Base-by-base conservation (phyloP, 768 basidiomycete genomes). In the Dendrothele bispora region DNA sequence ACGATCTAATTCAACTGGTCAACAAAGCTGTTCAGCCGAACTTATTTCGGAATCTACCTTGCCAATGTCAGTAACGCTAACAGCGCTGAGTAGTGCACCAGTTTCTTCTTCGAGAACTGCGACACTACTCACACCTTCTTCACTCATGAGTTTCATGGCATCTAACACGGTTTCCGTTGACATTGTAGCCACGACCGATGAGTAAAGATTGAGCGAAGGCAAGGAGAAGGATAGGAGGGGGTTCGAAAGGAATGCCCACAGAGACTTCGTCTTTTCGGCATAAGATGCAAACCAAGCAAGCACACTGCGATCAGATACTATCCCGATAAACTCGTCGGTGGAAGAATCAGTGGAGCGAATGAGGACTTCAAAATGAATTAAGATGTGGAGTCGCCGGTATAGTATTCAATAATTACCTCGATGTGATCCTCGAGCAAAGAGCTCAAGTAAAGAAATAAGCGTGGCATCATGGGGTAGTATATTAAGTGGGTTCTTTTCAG, bases 101-200 rank as follows among this genome's bases (percentile, higher is more conserved):
- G 62, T 72, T 25, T 80, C 82, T 39, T 84, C 83, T 38, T 88
- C 85, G 4, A 88, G 61, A 4, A 91, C 84, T 14, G 89, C 90
- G 37, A 91, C 73, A 55, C 86, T 90, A 59, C 88, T 90, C 21
- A 92, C 88, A 20, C 90, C 90, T 58, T 86, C 79, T 51, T 89
- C 87, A 56, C 87, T 89, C 89, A 92, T 91, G 24, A 87, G 70
- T 50, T 74, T 80, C 90, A 92, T 92, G 5, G 88, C 88, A 61
- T 89, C 85, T 41, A 91, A 68, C 21, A 91, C 84, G 17, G 77
- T 76, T 2, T 80, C 78, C 14, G 71, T 73, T 36, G 86, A 80
- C 4, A 74, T 74, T 4, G 82, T 69, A 6, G 86, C 78, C 7
- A 91, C 71, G 15, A 91, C 83, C 1, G 82, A 75, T 2, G 73